Evolutionary conservation across 1,284 basidiomycete genomes (phyloP), one percentile per base, ranked within the genome.

Genomic region (Pyrrhoderma lamaoense): DNA sequence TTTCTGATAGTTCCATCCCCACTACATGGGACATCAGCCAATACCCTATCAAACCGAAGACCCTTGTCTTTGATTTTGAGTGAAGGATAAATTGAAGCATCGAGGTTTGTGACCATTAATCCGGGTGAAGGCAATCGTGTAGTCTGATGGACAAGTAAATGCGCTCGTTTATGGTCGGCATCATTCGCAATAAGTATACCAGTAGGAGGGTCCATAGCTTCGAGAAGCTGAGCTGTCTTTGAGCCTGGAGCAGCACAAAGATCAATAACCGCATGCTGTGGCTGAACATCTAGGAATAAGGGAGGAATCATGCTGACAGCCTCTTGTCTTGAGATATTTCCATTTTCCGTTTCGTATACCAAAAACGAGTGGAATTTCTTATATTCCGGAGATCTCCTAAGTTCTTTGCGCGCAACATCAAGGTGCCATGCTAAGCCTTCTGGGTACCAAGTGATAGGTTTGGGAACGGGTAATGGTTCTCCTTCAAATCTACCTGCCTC

Each of bases 221-320:
- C 93, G 37, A 96, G 77, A 13, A 96, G 72, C 71, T 96, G 93
- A 3, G 90, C 89, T 4, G 93, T 94, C 82, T 99, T 99, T 27
- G 93, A 96, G 13, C 96, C 96, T 1, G 96, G 96, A 1, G 96
- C 95, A n/a, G 96, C 96, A 64, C 95, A 99, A 89, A 97, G 93
- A 69, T 99, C 95, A 60, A 99, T 82, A 36, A 89, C 91, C 57
- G 72, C 73, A 63, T 97, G 93, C 65, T 94, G 85, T 0, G 93
- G 89, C 62, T 92, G 76, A n/a, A 99, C 92, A 56, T 95, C 89
- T 45, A 99, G 78, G 60, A 99, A 85, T 1, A 99, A 76, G 1
- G 96, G 95, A 3, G 96, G 96, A 19, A 99, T 75, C 96, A 99
- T 99, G 62, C 93, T 96, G 49, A 99, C 96, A 19, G 93, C 94